Conservation (phyloP, 768 basidiomycete genomes). For the Mrakia gelida region DNA sequence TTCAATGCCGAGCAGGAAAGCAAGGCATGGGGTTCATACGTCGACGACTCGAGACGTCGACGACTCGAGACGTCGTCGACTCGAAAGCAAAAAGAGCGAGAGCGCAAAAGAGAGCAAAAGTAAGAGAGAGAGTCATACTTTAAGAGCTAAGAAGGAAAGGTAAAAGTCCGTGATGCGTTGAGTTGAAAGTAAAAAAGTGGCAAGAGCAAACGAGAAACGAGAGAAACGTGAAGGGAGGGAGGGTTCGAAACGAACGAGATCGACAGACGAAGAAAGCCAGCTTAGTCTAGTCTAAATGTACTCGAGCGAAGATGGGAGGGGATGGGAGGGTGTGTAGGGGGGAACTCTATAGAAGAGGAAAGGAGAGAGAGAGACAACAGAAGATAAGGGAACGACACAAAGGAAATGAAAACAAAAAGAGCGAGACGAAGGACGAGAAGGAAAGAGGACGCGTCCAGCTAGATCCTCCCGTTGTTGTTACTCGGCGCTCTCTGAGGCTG, state of each 20-base stretch:
- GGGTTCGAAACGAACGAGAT: not conserved
- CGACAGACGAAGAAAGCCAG: not conserved
- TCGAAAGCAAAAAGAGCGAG: too few relatives aligned
- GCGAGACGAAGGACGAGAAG: not conserved
- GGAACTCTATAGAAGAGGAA: not conserved
- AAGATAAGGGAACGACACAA: not conserved
- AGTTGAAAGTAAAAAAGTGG: too few relatives aligned
- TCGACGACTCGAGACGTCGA: too few relatives aligned
- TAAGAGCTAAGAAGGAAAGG: too few relatives aligned
- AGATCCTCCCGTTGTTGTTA: not conserved
- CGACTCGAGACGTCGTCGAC: too few relatives aligned
- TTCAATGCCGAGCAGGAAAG: too few relatives aligned
- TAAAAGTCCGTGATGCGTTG: too few relatives aligned
- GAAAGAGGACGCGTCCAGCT: not conserved
- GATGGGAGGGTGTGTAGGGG: not conserved
- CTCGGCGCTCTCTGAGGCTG: not conserved
- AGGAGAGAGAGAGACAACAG: not conserved
- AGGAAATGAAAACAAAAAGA: constrained; percentile 6
- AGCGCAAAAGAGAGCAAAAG: too few relatives aligned
- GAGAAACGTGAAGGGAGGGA: too few relatives aligned
- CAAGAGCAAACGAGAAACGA: not conserved
- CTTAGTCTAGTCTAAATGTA: not conserved
- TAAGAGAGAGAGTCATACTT: too few relatives aligned
- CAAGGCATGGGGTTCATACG: too few relatives aligned
- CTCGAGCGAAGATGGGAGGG: not conserved